Conservation (phyloP, 257 asterid species). For the Nemophila menziesii region DNA sequence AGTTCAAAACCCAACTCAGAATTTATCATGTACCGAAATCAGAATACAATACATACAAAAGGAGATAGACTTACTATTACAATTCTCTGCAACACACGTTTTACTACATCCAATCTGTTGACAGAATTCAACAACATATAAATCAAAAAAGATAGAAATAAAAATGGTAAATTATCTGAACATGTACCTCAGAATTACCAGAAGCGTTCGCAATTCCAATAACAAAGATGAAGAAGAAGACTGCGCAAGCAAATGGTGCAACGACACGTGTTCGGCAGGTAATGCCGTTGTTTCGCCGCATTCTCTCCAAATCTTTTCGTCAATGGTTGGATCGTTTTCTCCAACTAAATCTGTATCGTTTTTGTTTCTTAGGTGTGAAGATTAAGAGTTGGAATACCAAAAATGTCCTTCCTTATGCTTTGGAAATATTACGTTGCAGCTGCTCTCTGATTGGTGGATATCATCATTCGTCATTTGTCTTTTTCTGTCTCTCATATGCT, state of each 20-base stretch:
- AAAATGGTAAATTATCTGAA: neutral
- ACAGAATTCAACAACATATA: constrained; percentile 8
- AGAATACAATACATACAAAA: too few relatives aligned
- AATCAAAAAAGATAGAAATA: neutral
- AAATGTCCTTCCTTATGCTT: neutral
- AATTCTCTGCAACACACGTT: constrained; percentile 58
- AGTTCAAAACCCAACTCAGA: too few relatives aligned
- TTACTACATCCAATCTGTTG: constrained; percentile 53
- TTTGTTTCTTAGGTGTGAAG: neutral
- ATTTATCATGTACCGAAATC: too few relatives aligned
- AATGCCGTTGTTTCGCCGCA: constrained; percentile 7
- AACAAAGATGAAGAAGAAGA: constrained; percentile 15
- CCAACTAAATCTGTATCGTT: neutral
- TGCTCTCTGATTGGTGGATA: constrained; percentile 4
- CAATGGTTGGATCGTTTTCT: too few relatives aligned
- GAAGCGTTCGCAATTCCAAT: constrained; percentile 29
- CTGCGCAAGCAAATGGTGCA: constrained; percentile 23
- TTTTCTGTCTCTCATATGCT: neutral
- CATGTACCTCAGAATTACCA: constrained; percentile 32
- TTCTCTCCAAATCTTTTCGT: neutral
- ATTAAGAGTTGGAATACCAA: neutral
- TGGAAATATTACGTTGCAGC: constrained; percentile 1
- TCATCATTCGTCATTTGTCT: neutral
- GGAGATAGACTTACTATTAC: constrained; percentile 34
- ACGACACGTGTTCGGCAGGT: constrained; percentile 10